phyloP scores from a whole-genome alignment of 495 filamentous ascomycete species.

The Lophiostoma macrostomum region DNA sequence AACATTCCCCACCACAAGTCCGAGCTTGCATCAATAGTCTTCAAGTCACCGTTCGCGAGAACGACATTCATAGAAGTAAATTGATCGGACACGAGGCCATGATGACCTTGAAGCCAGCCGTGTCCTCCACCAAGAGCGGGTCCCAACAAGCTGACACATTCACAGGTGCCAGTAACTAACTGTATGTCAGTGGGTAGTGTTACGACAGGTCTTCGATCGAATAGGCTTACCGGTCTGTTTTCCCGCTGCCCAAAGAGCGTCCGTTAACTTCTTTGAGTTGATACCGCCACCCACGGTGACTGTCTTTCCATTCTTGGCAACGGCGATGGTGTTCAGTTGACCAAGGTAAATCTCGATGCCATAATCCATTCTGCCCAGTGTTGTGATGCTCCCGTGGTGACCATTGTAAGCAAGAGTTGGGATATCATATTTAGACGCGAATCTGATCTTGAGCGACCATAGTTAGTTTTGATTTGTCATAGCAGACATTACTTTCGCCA shows the following conservation, averaged over 20 bases:
- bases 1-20: constrained; percentile 16
- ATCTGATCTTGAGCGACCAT: constrained; percentile 39
- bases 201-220: too few species aligned
- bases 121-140: constrained; percentile 13
- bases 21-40: neutral
- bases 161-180: constrained; percentile 6
- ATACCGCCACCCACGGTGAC: constrained; percentile 2
- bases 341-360: constrained; percentile 9
- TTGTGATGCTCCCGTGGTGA: neutral
- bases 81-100: constrained; percentile 1
- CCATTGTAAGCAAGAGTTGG: constrained; percentile 1
- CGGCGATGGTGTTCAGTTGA: neutral
- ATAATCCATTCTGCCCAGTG: constrained; percentile 1
- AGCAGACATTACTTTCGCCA: too few species aligned
- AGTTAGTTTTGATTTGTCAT: neutral
- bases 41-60: constrained; percentile 7
- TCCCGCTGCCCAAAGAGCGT: neutral
- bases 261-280: neutral
- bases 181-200: too few species aligned
- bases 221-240: constrained; percentile 5
- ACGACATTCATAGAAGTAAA: neutral
- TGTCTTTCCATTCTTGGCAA: neutral
- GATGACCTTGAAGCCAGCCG: constrained; percentile 6
- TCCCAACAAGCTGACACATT: neutral
- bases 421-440: neutral